A percentile compares a stretch with the other conserved stretches of the same genome.
Conservation (phyloP, 176 grass and related monocot genomes). For the Musa schizocarpa region DNA sequence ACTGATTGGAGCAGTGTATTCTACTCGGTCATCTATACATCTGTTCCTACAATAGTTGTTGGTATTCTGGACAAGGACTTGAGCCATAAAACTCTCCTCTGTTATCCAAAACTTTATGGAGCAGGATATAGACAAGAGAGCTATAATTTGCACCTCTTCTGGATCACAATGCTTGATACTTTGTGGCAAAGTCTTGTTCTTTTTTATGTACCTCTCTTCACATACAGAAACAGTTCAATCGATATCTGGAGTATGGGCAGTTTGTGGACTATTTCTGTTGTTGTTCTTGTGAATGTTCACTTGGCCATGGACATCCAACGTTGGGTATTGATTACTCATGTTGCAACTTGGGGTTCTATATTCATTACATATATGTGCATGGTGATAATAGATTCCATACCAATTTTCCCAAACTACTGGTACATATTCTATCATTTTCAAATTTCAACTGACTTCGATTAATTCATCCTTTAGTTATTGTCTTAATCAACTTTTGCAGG, state of each 20-base stretch:
- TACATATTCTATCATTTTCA: conserved; percentile 26
- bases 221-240: conserved; percentile 73
- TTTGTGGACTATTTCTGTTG: conserved; percentile 92
- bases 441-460: neutral
- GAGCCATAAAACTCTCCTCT: conserved; percentile 87
- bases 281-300: conserved; percentile 97
- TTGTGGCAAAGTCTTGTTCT: conserved; percentile 99
- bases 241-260: conserved; percentile 99
- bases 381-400: conserved; percentile 95
- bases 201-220: conserved; percentile 94
- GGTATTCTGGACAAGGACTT: conserved; percentile 97
- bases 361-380: conserved; percentile 94
- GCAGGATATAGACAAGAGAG: conserved; percentile 83
- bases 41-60: conserved; percentile 80
- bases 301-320: conserved; percentile 88
- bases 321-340: conserved; percentile 93
- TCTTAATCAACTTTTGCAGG: conserved; percentile 42
- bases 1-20: conserved; percentile 99
- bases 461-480: neutral
- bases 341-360: conserved; percentile 92
- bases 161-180: conserved; percentile 99
- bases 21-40: conserved; percentile 98
- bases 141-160: conserved; percentile 93
- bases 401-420: conserved; percentile 90
- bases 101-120: conserved; percentile 89